Percentiles rank a stretch among this genome's conserved stretches.
Evolutionary conservation across 2,329 filamentous ascomycete genomes (phyloP).

Genomic region (Curvularia lunata): DNA sequence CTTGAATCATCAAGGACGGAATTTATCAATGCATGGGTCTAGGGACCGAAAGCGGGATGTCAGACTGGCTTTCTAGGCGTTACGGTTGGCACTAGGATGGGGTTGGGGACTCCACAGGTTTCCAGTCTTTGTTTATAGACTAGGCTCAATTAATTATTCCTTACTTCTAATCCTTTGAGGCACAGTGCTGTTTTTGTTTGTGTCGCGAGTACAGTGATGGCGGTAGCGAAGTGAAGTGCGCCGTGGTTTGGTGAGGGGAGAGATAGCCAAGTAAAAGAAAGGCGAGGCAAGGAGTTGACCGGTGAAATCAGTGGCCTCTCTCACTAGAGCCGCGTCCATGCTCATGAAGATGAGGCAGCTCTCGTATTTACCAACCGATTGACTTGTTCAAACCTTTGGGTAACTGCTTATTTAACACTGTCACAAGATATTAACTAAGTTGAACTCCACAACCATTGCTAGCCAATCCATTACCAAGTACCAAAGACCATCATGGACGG

Average conservation of each 20-base stretch:
- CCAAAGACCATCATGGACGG: background rate
- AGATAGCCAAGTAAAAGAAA: background rate
- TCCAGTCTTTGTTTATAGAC: background rate
- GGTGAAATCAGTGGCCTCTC: background rate
- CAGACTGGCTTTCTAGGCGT: background rate
- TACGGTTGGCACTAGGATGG: background rate
- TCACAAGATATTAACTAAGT: background rate
- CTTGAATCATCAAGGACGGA: background rate
- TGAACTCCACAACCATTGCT: background rate
- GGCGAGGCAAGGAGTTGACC: background rate
- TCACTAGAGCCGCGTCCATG: background rate
- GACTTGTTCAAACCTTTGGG: background rate
- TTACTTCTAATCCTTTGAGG: background rate
- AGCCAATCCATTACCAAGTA: background rate
- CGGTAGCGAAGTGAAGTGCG: background rate
- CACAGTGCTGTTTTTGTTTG: background rate
- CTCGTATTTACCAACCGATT: background rate
- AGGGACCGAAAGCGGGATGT: background rate
- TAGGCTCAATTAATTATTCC: background rate
- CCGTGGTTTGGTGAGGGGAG: background rate
- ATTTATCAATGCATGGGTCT: background rate
- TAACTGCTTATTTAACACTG: background rate
- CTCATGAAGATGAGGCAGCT: background rate
- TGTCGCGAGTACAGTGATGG: background rate
- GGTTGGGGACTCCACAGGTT: background rate